Conservation (phyloP, 768 basidiomycete genomes). For the Leucosporidium creatinivorum region DNA sequence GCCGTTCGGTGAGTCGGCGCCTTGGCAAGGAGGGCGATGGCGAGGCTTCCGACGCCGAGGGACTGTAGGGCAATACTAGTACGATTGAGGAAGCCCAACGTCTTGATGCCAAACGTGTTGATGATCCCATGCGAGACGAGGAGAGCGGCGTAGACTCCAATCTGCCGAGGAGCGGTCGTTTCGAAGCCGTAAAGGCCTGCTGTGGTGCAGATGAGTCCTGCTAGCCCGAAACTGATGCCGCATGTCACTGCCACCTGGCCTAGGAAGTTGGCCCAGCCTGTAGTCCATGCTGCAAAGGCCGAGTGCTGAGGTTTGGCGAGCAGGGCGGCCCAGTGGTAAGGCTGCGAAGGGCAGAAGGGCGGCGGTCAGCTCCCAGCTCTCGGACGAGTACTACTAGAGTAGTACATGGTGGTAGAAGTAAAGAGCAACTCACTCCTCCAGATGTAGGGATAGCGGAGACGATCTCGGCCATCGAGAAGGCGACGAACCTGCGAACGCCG, state of each 20-base stretch:
- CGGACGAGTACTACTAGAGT: background rate
- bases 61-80: conserved; percentile 69
- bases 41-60: conserved; percentile 58
- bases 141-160: conserved; percentile 64
- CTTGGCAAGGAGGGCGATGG: conserved; percentile 61
- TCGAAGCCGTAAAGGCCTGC: conserved; percentile 56
- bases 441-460: conserved; percentile 49
- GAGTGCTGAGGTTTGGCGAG: conserved; percentile 54
- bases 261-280: conserved; percentile 45
- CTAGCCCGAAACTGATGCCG: conserved; percentile 52
- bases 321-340: conserved; percentile 78
- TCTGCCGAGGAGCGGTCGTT: conserved; percentile 54
- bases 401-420: background rate
- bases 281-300: conserved; percentile 64
- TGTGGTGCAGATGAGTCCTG: conserved; percentile 53
- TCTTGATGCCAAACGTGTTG: conserved; percentile 60
- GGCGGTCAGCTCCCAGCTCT: conserved; percentile 53
- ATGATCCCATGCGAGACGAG: conserved; percentile 61
- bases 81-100: conserved; percentile 63
- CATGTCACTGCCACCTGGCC: conserved; percentile 67
- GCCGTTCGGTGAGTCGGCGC: conserved; percentile 64
- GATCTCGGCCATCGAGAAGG: conserved; percentile 62
- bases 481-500: conserved; percentile 47
- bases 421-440: conserved; percentile 43
- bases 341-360: conserved; percentile 31